Evolutionary conservation across 2,329 filamentous ascomycete genomes (phyloP), one percentile per base, ranked within the genome.

Genomic region (Aspergillus carbonarius): DNA sequence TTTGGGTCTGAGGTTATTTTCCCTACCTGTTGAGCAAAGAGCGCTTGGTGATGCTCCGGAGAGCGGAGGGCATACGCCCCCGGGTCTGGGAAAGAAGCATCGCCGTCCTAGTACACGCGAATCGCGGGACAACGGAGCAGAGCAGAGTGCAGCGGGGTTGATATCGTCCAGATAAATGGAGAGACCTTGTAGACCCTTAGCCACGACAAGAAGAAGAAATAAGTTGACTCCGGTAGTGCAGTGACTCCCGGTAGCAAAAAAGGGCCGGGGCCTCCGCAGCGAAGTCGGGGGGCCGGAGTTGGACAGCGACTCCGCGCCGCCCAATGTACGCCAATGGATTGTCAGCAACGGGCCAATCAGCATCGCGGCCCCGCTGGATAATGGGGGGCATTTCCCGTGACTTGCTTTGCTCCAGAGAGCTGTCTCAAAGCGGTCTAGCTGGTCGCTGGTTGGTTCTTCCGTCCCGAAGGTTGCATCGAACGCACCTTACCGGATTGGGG

Each of bases 61-160:
- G 63, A 66, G 66, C 61, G 46, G 64, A 63, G 53, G 68, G 68
- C 62, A 68, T 48, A 42, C 68, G 67, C 20, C 66, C 67, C 62
- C 68, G 61, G 37, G 61, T 65, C 57, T 64, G 68, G 53, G 67
- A 57, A 40, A 57, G 55, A 53, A 57, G 55, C 55, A 57, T 57
- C 35, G 55, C 30, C 34, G 54, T 17, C 44, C 44, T 35, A 30
- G 54, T 39, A 44, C 51, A 20, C 51, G 51, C 39, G 30, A 42
- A 30, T 54, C 51, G 39, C 51, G 39, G 13, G 51, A 25, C n/a
- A 40, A 23, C 34, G 23, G 18, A 20, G 18, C n/a, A 27, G 23
- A 23, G 25, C n/a, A 44, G 51, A n/a, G n/a, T 54, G 37, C 25
- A 34, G 27, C 35, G 51, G 51, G 37, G 39, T 32, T 32, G 44